A percentile compares a stretch with the other conserved stretches of the same genome.
Conservation (phyloP, 23 red algal species). For the Gracilariopsis chorda region DNA sequence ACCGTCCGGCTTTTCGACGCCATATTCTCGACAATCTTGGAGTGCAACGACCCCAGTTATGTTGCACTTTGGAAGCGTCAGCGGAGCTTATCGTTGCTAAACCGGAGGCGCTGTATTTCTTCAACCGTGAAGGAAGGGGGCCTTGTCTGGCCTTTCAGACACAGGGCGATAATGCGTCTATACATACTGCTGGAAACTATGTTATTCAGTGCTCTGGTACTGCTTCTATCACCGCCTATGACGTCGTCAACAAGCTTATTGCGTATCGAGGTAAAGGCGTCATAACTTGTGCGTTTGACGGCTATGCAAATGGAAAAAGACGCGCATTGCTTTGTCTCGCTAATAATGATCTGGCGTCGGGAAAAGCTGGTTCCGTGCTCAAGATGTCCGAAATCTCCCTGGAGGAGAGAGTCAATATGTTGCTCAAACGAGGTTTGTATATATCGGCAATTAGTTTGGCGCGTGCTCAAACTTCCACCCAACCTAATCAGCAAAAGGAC, state of each 20-base stretch:
- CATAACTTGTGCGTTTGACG: conserved; percentile 22
- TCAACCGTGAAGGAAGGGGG: conserved; percentile 70
- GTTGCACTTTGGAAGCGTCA: not conserved
- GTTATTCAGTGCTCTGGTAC: conserved; percentile 57
- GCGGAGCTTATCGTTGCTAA: conserved; percentile 69
- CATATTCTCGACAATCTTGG: conserved; percentile 43
- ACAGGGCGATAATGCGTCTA: conserved; percentile 28
- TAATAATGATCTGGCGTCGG: not conserved
- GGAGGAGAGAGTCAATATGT: conserved; percentile 50
- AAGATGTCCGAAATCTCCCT: conserved; percentile 54
- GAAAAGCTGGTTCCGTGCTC: conserved; percentile 7
- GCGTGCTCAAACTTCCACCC: conserved; percentile 4
- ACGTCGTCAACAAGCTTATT: conserved; percentile 68
- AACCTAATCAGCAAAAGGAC: not conserved
- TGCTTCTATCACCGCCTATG: conserved; percentile 65
- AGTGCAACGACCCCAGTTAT: not conserved
- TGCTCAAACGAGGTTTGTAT: conserved; percentile 64
- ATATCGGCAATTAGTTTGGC: conserved; percentile 54
- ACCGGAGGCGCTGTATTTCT: conserved; percentile 77
- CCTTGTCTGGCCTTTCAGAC: conserved; percentile 81
- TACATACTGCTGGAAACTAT: conserved; percentile 44
- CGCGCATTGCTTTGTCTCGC: conserved; percentile 36
- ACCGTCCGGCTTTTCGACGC: not conserved
- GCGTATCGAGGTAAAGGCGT: conserved; percentile 80
- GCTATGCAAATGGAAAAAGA: not conserved